Base-by-base conservation (phyloP, 1,139 yeast species). In the Geotrichum candidum region DNA sequence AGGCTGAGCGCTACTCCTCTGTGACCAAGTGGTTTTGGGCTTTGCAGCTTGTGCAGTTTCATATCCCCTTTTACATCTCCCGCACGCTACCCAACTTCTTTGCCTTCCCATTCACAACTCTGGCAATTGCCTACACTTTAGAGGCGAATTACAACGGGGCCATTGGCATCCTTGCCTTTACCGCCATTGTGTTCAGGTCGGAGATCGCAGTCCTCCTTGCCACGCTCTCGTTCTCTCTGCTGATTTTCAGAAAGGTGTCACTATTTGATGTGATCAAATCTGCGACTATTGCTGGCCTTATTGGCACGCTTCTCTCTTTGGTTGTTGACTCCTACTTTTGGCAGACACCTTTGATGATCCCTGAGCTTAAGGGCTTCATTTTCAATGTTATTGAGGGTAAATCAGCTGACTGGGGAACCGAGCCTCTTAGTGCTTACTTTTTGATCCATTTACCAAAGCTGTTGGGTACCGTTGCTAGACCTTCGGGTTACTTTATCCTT, bases 21-120 rank as follows among this genome's bases (percentile, higher is more conserved):
- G 45, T 53, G 38, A 53, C 56, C 13, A 23, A 35, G 45, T 88
- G 90, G 88, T 90, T 81, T 70, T 76, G 81, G 58, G 64, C 86
- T 1, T 77, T 90, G 62, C 77, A 81, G 52, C 73, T 82, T 61
- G 75, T 88, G 5, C 96, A 91, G 71, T 94, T 92, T 76, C 98
- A 94, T 72, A 66, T 90, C 46, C 75, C 87, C 62, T 92, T 79
- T 75, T 92, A 92, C 72, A 78, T 88, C 6, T 82, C 96, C 2
- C 80, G 98, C 66, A 85, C 96, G 0, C 78, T 94, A 64, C 97
- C 98, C 11, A 92, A 92, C 73, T 88, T 90, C 73, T 75, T 92
- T 51, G 96, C 90, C 0, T 77, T 92, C 60, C 97, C 98, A 1
- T 70, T 90, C 51, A 86, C 88, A 1, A 83, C 83, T 62, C 69